Conservation (phyloP, 176 grass and related monocot species). For the Metroxylon sagu region DNA sequence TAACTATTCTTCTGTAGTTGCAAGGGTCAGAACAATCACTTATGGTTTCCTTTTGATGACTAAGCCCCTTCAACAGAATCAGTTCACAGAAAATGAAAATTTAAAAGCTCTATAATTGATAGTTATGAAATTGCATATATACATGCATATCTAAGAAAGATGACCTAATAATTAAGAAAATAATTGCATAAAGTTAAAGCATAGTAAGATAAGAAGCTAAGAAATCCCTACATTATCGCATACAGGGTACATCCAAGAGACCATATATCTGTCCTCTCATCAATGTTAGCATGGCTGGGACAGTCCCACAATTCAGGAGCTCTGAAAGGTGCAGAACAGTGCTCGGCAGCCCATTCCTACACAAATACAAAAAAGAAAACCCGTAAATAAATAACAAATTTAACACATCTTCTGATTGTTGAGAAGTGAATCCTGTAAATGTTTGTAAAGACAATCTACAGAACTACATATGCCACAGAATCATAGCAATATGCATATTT, state of each 20-base stretch:
- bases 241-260: slow-evolving; percentile 90
- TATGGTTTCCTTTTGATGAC: too few species aligned
- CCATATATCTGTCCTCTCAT: slow-evolving; percentile 95
- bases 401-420: too few species aligned
- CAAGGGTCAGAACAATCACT: too few species aligned
- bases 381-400: neutral
- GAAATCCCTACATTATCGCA: slow-evolving; percentile 73
- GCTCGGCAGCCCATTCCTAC: slow-evolving; percentile 65
- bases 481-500: too few species aligned
- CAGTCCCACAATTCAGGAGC: slow-evolving; percentile 97
- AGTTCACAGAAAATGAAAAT: too few species aligned
- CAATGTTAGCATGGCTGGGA: slow-evolving; percentile 69
- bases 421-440: too few species aligned
- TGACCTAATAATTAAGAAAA: slow-evolving; percentile 5
- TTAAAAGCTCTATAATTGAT: too few species aligned
- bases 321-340: slow-evolving; percentile 90
- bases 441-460: too few species aligned
- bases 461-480: too few species aligned
- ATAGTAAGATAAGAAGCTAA: slow-evolving; percentile 4
- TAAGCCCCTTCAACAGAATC: too few species aligned
- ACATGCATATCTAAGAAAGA: neutral
- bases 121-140: neutral
- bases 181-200: slow-evolving; percentile 1
- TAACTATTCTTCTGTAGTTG: too few species aligned
- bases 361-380: slow-evolving; percentile 9